Evolutionary conservation across 2,329 filamentous ascomycete genomes (phyloP), one percentile per base, ranked within the genome.

Genomic region (Orbilia oligospora): DNA sequence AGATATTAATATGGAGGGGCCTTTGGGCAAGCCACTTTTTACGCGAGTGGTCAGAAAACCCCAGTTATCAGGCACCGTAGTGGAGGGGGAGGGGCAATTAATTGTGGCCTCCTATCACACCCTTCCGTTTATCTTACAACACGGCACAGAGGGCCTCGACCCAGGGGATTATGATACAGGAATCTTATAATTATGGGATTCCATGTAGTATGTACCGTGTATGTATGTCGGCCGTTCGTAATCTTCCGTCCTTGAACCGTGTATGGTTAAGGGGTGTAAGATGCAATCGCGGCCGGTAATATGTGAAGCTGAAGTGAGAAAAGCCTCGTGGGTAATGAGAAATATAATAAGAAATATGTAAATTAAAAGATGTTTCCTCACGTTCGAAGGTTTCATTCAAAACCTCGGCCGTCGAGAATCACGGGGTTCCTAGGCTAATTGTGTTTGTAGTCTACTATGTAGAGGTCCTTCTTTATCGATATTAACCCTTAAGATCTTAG

Each of bases 31-130:
- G 66, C 72, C 58, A 65, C 58, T 66, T 76, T 76, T 71, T 76
- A 76, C 66, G 72, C 72, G 72, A 76, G 56, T 38, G 51, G 72
- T 76, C 27, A 56, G 66, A 65, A 70, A 65, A 46, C 38, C 72
- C 72, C 48, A 71, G 72, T 66, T 61, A 51, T 44, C 53, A 61
- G 71, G 65, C 71, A 58, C 64, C 30, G 22, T n/a, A 63, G 71
- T 71, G 67, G 72, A 66, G 72, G 72, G 66, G 66, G 72, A 67
- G 73, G 73, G 73, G 67, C 67, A 77, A 58, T 67, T 14, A 77
- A 58, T 67, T 14, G 24, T 10, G 44, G 24, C 33, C 63, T 69
- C 53, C 51, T 36, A 70, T 70, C 53, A 66, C 58, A 66, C 71
- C 51, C 67, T 63, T 77, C 24, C 53, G 30, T 41, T 77, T 55